A percentile compares a stretch with the other conserved stretches of the same genome.
Evolutionary conservation across 2,329 filamentous ascomycete genomes (phyloP).

Genomic region (Alternaria burnsii): DNA sequence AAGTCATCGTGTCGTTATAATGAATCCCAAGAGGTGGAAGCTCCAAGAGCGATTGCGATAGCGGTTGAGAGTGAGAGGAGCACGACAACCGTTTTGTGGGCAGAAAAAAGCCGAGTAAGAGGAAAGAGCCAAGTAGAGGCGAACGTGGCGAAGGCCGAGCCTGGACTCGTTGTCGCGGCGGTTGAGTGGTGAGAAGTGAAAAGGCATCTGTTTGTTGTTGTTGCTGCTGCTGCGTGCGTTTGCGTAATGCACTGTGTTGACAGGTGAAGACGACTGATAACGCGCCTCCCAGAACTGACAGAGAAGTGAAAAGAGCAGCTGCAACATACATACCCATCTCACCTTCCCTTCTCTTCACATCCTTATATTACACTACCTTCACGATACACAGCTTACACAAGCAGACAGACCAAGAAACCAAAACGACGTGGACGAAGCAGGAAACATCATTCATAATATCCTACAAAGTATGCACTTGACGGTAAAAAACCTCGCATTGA

Average conservation of each 20-base stretch:
- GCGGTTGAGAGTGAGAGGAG: not conserved
- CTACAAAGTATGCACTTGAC: conserved; percentile 29
- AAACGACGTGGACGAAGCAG: not conserved
- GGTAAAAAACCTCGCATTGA: conserved; percentile 11
- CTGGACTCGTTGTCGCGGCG: not conserved
- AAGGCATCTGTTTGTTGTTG: not conserved
- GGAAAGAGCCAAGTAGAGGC: not conserved
- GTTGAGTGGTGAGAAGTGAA: not conserved
- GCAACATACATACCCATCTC: not conserved
- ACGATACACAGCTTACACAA: not conserved
- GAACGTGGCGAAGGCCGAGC: not conserved
- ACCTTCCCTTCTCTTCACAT: not conserved
- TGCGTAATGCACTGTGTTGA: not conserved
- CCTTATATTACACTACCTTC: not conserved
- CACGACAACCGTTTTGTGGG: not conserved
- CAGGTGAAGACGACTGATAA: not conserved
- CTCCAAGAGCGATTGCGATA: not conserved
- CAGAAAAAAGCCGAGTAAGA: not conserved
- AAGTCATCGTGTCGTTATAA: not conserved
- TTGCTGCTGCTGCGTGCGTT: not conserved
- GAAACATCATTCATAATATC: conserved; percentile 30
- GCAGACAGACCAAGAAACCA: not conserved
- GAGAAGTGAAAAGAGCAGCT: not conserved
- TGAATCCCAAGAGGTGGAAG: not conserved
- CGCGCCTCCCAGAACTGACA: not conserved